Conservation (phyloP, 2,329 filamentous ascomycete species). For the Exophiala mesophila region DNA sequence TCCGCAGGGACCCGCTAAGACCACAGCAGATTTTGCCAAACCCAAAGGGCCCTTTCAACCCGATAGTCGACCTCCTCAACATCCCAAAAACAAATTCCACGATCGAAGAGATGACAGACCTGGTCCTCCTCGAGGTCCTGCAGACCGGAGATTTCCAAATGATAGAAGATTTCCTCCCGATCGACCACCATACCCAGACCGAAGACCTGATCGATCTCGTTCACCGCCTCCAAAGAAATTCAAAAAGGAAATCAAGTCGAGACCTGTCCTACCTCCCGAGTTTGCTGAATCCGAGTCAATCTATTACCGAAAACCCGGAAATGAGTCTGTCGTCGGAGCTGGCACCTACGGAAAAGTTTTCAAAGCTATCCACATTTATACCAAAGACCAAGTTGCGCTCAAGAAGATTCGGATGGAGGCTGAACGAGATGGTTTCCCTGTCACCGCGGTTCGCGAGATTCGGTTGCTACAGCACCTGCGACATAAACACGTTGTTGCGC, state of each 20-base stretch:
- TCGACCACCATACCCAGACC: conserved; percentile 32
- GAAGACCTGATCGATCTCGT: conserved; percentile 44
- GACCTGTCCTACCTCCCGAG: conserved; percentile 66
- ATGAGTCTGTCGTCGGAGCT: conserved; percentile 91
- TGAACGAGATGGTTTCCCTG: conserved; percentile 83
- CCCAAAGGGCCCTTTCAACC: conserved; percentile 37
- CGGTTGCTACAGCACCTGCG: conserved; percentile 83
- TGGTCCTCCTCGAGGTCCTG: conserved; percentile 28
- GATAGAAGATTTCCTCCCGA: conserved; percentile 37
- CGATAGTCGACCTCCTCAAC: conserved; percentile 33
- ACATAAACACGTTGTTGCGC: conserved; percentile 74
- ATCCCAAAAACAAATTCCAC: conserved; percentile 37
- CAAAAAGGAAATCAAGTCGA: conserved; percentile 65
- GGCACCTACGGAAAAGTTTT: conserved; percentile 96
- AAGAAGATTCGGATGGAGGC: conserved; percentile 94
- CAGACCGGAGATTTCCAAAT: conserved; percentile 34
- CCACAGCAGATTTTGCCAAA: conserved; percentile 46
- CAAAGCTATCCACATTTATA: conserved; percentile 91
- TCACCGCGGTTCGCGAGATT: conserved; percentile 86
- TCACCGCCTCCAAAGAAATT: conserved; percentile 60
- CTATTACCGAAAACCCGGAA: conserved; percentile 92
- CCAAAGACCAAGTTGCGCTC: conserved; percentile 72
- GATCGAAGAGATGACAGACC: conserved; percentile 42
- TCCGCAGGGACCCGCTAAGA: conserved; percentile 49
- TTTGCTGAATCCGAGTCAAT: conserved; percentile 78